Conservation (phyloP, 257 asterid genomes). For the Plantago elongata region DNA sequence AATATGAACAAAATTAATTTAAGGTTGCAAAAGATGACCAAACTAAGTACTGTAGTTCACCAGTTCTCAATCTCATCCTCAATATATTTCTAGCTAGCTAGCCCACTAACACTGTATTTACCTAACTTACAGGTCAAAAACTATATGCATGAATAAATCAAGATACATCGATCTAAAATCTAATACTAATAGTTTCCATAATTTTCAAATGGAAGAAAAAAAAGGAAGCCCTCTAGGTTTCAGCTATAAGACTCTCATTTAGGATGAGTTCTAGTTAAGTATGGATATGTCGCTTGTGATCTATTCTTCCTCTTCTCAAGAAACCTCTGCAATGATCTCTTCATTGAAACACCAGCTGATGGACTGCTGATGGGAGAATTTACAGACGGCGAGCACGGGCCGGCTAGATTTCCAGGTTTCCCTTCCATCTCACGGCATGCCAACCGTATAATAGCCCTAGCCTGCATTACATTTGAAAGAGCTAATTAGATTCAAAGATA, state of each 20-base stretch:
- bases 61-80: no score
- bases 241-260: not conserved
- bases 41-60: no score
- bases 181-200: no score
- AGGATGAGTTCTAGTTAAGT: not conserved
- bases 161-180: no score
- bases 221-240: not conserved
- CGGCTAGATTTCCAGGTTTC: not conserved
- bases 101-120: no score
- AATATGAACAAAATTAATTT: no score
- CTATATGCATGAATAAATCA: no score
- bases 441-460: constrained; percentile 5
- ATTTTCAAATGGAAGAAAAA: not conserved
- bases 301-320: constrained; percentile 9
- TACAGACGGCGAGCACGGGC: not conserved
- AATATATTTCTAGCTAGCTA: no score
- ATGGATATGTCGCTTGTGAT: constrained; percentile 9
- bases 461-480: constrained; percentile 2
- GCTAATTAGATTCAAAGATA: not conserved
- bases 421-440: constrained; percentile 10
- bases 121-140: no score
- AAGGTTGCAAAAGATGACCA: no score
- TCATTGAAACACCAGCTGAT: constrained; percentile 7
- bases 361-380: not conserved
- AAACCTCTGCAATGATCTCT: constrained; percentile 13